These are phyloP conservation scores for Oenanthe sinensis DNA, from an alignment of 129 eudicot genomes.

Conservation along the genomic window DNA sequence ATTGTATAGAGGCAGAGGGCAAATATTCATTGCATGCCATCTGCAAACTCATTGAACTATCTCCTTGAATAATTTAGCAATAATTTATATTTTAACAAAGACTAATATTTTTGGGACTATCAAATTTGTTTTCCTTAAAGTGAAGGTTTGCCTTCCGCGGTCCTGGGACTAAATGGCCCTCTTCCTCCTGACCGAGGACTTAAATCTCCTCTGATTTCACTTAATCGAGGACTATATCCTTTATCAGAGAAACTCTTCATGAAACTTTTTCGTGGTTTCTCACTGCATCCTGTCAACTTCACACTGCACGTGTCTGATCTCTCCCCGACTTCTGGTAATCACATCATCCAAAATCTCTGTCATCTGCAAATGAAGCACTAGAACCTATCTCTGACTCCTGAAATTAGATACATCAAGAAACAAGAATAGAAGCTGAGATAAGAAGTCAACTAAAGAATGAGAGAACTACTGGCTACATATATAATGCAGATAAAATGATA, in stretches of 20 bases:
- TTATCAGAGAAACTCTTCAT: slow-evolving; percentile 6
- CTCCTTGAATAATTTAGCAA: not conserved
- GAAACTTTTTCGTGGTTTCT: slow-evolving; percentile 8
- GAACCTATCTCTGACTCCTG: slow-evolving; percentile 6
- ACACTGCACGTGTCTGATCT: slow-evolving; percentile 9
- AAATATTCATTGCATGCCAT: not conserved
- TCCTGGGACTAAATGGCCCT: slow-evolving; percentile 10
- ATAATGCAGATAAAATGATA: not conserved
- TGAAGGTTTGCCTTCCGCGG: slow-evolving; percentile 1
- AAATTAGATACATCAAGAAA: not conserved
- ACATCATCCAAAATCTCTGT: slow-evolving; percentile 8
- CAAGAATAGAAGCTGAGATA: not conserved
- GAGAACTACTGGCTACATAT: not conserved
- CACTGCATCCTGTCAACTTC: slow-evolving; percentile 4
- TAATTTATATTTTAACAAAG: not conserved
- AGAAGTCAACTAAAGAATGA: not conserved
- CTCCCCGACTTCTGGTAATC: slow-evolving; percentile 15
- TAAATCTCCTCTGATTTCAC: slow-evolving; percentile 11
- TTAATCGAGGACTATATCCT: slow-evolving; percentile 12
- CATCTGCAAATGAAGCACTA: slow-evolving; percentile 12
- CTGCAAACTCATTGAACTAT: not conserved
- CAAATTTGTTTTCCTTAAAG: not conserved
- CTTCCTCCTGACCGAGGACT: slow-evolving; percentile 12
- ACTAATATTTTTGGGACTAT: not conserved
- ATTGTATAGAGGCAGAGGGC: not conserved